Evolutionary conservation across 139 green algal species (phyloP), one percentile per base, ranked within the genome.

Genomic region (Auxenochlorella pyrenoidosa): DNA sequence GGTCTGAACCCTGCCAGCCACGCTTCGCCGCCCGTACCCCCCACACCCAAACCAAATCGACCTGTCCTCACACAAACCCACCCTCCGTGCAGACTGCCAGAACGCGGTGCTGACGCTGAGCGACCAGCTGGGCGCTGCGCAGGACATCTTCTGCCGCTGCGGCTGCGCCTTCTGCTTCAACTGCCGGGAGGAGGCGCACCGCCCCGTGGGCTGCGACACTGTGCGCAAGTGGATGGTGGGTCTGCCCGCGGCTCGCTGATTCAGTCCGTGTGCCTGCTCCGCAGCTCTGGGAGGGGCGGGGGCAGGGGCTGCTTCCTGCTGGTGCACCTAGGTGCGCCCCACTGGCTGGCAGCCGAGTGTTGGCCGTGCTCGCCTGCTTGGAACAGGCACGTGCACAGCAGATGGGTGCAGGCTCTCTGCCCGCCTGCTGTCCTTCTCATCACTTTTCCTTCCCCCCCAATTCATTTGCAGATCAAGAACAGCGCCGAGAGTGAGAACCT

Each of bases 401-500:
- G n/a, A n/a, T n/a, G n/a, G n/a, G n/a, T n/a, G n/a, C n/a, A n/a
- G n/a, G n/a, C n/a, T n/a, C n/a, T n/a, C n/a, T n/a, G n/a, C n/a
- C n/a, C n/a, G n/a, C n/a, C n/a, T n/a, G n/a, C n/a, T n/a, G n/a
- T n/a, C n/a, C n/a, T n/a, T n/a, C n/a, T n/a, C n/a, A n/a, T n/a
- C n/a, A n/a, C n/a, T n/a, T n/a, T n/a, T n/a, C n/a, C n/a, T n/a
- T n/a, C n/a, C n/a, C n/a, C n/a, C n/a, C n/a, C n/a, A n/a, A n/a
- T n/a, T n/a, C n/a, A n/a, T n/a, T n/a, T 47, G 59, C 79, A 84
- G 79, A 84, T 84, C 79, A 98, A 98, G 86, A 98, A 97, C 88
- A 97, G 90, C 54, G 91, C 93, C 3, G 95, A 98, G 86, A 94
- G 89, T 58, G 95, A 96, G 83, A 98, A 98, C 89, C 88, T 96